Evolutionary conservation across 2,329 filamentous ascomycete genomes (phyloP), one percentile per base, ranked within the genome.

Genomic region (Knoxdaviesia capensis): DNA sequence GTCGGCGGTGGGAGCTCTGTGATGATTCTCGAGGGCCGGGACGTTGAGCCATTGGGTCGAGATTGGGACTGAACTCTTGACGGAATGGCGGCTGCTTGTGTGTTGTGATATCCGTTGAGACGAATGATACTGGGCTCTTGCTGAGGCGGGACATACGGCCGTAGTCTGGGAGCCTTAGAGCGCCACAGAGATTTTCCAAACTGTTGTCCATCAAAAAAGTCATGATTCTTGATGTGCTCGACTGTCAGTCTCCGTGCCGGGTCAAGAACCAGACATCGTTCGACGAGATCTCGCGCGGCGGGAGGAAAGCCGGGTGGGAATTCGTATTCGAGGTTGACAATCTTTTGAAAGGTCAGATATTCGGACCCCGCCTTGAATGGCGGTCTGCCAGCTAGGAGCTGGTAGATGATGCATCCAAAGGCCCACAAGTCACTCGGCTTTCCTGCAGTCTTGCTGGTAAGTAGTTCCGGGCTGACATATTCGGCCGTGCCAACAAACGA

Each of bases 381-480:
- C 5, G 90, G 90, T 46, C 90, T 70, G n/a, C 90, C 90, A n/a
- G 83, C 82, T 33, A 98, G 66, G 30, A 98, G 71, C 58, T 98
- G 90, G 57, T 93, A 98, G 48, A 98, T 77, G 51, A 98, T 98
- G 62, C 90, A 98, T 7, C 90, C 90, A 63, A 93, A 98, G 3
- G 90, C 90, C 90, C 90, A 98, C 40, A 98, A 61, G 60, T 98
- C 90, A 58, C 90, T 96, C 37, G 88, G 84, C 62, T 96, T 98
- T 65, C 88, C 94, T 20, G 88, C 90, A 53, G 83, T 92, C 63
- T 96, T 96, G 54, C 94, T 86, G 31, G 84, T 94, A 43, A 98
- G 66, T n/a, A 98, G 68, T 57, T 98, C 90, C 0, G 90, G 90
- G 54, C 90, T 96, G 50, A 98, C 90, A 53, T 98, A 98, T 58